A percentile compares a stretch with the other conserved stretches of the same genome.
Evolutionary conservation across 331 rosid species (phyloP).

Genomic region (Acacia concinna): DNA sequence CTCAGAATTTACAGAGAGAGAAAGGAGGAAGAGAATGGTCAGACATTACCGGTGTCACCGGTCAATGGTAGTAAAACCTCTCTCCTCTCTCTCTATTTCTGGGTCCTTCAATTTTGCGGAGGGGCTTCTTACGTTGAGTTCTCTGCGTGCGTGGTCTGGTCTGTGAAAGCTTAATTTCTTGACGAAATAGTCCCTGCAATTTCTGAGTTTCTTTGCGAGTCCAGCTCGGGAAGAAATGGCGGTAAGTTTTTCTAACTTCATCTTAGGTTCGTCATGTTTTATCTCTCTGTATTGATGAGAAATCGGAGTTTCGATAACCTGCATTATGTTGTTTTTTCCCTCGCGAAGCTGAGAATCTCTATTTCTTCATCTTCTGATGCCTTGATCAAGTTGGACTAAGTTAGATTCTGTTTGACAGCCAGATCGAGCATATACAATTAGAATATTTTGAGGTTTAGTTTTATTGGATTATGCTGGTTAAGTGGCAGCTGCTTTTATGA

Average conservation of each 20-base stretch:
- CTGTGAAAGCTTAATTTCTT: conserved; percentile 22
- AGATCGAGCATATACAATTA: conserved; percentile 22
- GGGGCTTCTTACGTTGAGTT: conserved; percentile 36
- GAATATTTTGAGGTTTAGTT: not conserved
- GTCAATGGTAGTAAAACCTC: conserved; percentile 72
- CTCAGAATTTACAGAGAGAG: conserved; percentile 38
- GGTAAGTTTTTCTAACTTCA: conserved; percentile 46
- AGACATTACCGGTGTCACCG: conserved; percentile 76
- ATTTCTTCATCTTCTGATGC: conserved; percentile 28
- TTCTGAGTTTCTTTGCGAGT: conserved; percentile 35
- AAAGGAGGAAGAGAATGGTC: conserved; percentile 54
- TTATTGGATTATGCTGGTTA: not conserved
- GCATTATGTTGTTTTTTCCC: conserved; percentile 25
- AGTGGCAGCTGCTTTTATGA: conserved; percentile 3
- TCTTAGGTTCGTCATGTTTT: not conserved
- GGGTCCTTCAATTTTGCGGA: conserved; percentile 40
- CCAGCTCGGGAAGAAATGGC: conserved; percentile 63
- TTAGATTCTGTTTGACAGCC: conserved; percentile 21
- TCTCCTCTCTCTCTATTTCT: conserved; percentile 34
- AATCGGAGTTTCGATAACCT: conserved; percentile 24
- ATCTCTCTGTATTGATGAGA: conserved; percentile 26
- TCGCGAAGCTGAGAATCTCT: conserved; percentile 2
- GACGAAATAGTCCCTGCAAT: conserved; percentile 25
- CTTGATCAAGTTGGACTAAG: conserved; percentile 40
- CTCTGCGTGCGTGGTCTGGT: conserved; percentile 32